phyloP scores from a whole-genome alignment of 2,329 filamentous ascomycete species.

The Talaromyces sp. region DNA sequence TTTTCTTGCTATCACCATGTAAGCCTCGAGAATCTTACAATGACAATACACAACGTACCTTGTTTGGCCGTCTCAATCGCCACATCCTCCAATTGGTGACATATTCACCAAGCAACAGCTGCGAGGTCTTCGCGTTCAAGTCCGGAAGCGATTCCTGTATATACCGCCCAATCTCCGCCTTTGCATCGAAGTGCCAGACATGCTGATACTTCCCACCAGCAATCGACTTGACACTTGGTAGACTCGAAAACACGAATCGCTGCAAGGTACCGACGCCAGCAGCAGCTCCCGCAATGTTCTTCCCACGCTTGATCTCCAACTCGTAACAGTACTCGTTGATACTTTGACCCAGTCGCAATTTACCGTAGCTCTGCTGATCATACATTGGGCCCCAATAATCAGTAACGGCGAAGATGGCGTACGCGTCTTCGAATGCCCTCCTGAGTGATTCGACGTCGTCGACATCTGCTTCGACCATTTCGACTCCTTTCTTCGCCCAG shows the following conservation, averaged over 20 bases:
- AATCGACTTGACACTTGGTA: neutral
- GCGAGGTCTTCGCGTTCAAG: neutral
- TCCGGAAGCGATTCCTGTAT: neutral
- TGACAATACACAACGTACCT: neutral
- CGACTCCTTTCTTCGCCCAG: neutral
- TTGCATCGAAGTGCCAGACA: constrained; percentile 2
- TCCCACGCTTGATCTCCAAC: neutral
- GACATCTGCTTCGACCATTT: neutral
- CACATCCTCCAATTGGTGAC: neutral
- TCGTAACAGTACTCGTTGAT: neutral
- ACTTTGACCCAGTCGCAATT: neutral
- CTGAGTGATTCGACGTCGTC: neutral
- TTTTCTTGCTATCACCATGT: neutral
- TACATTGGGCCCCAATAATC: neutral
- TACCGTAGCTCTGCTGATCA: neutral
- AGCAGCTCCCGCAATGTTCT: neutral
- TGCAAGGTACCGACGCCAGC: neutral
- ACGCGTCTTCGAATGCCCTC: neutral
- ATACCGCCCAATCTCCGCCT: neutral
- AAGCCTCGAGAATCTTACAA: neutral
- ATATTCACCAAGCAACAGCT: neutral
- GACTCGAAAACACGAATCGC: neutral
- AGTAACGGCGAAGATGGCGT: neutral
- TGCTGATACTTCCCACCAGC: neutral
- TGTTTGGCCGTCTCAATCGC: neutral